Evolutionary conservation across 1,284 basidiomycete species (phyloP), one percentile per base, ranked within the genome.

Genomic region (Microbotryum violaceum): DNA sequence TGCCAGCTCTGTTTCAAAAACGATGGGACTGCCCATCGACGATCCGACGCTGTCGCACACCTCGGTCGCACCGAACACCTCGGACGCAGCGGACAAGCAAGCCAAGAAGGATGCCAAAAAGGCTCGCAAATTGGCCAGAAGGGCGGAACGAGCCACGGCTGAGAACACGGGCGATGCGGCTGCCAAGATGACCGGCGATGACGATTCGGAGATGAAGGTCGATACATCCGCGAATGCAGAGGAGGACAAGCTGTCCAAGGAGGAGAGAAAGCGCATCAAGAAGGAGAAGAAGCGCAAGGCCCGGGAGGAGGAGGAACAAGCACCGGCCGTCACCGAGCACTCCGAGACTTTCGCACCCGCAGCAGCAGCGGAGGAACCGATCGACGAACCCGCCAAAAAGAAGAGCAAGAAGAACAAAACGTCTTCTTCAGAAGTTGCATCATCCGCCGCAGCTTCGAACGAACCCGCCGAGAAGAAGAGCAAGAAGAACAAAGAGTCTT

Each of bases 121-220:
- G 47, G 59, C 48, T 18, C 14, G 48, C 52, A 67, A 69, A 63
- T 52, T 60, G 53, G 56, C 61, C 20, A 31, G 33, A 25, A 63
- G 62, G 42, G 61, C 56, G 12, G 47, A 23, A 6, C 53, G 56
- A 6, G 37, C 55, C n/a, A 54, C 61, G n/a, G 50, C 57, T 9
- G 52, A 45, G 42, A 56, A 50, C 51, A 29, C 49, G 49, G 37
- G 31, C 49, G 48, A 60, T 2, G 16, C 44, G 18, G 37, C 60
- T 1, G 25, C 37, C 2, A 55, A 31, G 33, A 49, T 31, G 5
- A 53, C 33, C 21, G 62, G n/a, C 9, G 67, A 60, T 14, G 49
- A 18, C n/a, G 47, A 50, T 10, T 48, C 54, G 1, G 92, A 93
- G 16, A 85, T 84, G 68, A 92, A 92, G 74, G 88, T 86, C 73